A percentile compares a stretch with the other conserved stretches of the same genome.
Conservation (phyloP, 345 rosid genomes). For the Rhizophora apiculata region DNA sequence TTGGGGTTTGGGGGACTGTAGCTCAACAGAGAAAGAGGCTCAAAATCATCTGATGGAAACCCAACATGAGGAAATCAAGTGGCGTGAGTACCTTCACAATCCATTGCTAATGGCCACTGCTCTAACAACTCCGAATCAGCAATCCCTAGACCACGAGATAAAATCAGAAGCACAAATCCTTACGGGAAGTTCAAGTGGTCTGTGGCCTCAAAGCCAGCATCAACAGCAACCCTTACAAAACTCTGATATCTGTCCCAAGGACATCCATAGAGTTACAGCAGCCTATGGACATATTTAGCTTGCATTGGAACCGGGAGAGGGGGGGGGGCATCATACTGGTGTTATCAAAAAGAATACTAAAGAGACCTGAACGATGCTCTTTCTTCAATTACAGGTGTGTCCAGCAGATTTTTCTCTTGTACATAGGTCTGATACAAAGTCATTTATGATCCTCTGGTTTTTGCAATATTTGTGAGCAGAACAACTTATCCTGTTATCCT, state of each 20-base stretch:
- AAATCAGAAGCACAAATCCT: conserved; percentile 67
- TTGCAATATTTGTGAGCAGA: conserved; percentile 25
- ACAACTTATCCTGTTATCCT: conserved; percentile 5
- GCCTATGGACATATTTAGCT: conserved; percentile 35
- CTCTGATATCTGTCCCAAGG: conserved; percentile 32
- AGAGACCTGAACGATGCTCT: conserved; percentile 9
- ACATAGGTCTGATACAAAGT: conserved; percentile 37
- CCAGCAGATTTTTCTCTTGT: conserved; percentile 24
- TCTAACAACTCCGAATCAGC: conserved; percentile 56
- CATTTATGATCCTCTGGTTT: conserved; percentile 24
- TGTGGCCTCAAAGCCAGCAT: conserved; percentile 53
- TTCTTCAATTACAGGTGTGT: conserved; percentile 32
- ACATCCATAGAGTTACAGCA: conserved; percentile 40
- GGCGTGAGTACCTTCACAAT: conserved; percentile 48
- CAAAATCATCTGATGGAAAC: conserved; percentile 34
- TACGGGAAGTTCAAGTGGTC: conserved; percentile 35
- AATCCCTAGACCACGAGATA: conserved; percentile 52
- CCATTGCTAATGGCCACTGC: conserved; percentile 49
- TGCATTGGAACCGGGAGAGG: neutral
- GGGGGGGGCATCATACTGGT: neutral
- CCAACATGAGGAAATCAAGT: conserved; percentile 39
- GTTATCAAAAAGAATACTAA: neutral
- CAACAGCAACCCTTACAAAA: conserved; percentile 39
- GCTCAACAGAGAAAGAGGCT: conserved; percentile 40
- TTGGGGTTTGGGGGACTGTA: conserved; percentile 59